These are phyloP conservation scores for Fusarium armeniacum DNA, from an alignment of 2,329 filamentous ascomycete species.

Conservation along the genomic window DNA sequence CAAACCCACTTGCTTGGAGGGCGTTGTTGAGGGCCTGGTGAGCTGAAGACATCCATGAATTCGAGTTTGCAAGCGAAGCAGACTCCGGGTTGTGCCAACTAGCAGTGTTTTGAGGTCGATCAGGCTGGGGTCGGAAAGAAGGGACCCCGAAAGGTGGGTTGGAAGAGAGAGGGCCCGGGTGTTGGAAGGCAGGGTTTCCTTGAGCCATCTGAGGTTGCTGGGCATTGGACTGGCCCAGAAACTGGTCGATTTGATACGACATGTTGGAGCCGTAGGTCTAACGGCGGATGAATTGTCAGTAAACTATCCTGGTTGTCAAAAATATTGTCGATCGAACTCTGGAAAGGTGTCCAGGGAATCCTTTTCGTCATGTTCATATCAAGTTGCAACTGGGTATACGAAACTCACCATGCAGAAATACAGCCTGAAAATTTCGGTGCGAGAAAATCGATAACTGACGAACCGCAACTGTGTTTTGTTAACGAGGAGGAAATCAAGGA, in stretches of 20 bases:
- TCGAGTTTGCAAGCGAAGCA: slow-evolving; percentile 10
- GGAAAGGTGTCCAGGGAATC: background rate
- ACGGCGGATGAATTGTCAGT: slow-evolving; percentile 15
- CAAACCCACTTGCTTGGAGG: slow-evolving; percentile 40
- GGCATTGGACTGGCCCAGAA: slow-evolving; percentile 3
- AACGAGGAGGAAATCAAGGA: background rate
- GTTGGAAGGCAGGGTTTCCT: slow-evolving; percentile 5
- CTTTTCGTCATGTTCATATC: background rate
- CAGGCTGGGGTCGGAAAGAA: slow-evolving; percentile 9
- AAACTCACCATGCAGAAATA: slow-evolving; percentile 28
- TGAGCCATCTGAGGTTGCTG: slow-evolving; percentile 11
- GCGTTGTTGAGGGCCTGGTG: slow-evolving; percentile 44
- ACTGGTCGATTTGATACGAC: slow-evolving; percentile 6
- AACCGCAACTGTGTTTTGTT: slow-evolving; percentile 19
- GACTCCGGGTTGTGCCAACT: slow-evolving; percentile 3
- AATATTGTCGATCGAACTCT: background rate
- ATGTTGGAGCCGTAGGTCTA: slow-evolving; percentile 12
- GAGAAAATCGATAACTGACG: slow-evolving; percentile 6
- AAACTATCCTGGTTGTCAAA: background rate
- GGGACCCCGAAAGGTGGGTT: slow-evolving; percentile 22
- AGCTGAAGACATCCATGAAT: slow-evolving; percentile 47
- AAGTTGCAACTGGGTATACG: background rate
- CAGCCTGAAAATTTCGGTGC: slow-evolving; percentile 5
- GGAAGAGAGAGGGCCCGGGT: slow-evolving; percentile 24
- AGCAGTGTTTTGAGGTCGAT: slow-evolving; percentile 1